Percentiles rank a stretch among this genome's conserved stretches.
phyloP scores from a whole-genome alignment of 768 basidiomycete species.

The Chlorophyllum brunneum region DNA sequence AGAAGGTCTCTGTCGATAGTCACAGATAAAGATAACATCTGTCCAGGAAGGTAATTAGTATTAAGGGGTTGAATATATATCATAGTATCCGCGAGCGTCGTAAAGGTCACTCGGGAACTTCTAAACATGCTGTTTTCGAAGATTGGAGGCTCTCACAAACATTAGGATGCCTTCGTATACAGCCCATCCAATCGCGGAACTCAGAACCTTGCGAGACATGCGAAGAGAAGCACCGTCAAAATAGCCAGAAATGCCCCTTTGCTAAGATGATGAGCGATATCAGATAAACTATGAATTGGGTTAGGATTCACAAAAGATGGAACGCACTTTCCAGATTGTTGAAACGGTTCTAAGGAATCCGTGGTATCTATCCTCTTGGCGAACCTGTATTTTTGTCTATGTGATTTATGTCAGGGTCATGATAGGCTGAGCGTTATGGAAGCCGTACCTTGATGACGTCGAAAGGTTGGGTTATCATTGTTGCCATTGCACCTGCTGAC shows the following conservation, averaged over 20 bases:
- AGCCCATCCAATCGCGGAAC: constrained; percentile 90
- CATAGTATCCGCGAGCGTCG: too few species aligned
- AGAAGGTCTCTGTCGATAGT: background rate
- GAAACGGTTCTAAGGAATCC: constrained; percentile 60
- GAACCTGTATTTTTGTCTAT: constrained; percentile 91
- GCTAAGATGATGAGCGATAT: constrained; percentile 36
- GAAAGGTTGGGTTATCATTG: constrained; percentile 85
- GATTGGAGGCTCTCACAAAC: constrained; percentile 31
- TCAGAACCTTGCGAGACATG: constrained; percentile 80
- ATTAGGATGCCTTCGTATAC: constrained; percentile 81
- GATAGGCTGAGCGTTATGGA: background rate
- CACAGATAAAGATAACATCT: background rate
- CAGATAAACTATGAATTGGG: background rate
- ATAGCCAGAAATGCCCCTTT: constrained; percentile 76
- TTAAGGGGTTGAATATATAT: too few species aligned
- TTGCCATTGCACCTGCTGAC: constrained; percentile 79
- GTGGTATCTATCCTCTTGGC: constrained; percentile 71
- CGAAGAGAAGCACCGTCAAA: constrained; percentile 85
- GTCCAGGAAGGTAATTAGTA: background rate
- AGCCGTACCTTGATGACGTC: constrained; percentile 81
- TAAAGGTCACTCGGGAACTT: background rate
- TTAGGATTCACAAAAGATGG: background rate
- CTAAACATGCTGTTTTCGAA: constrained; percentile 1
- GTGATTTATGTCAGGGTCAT: background rate
- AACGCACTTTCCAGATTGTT: constrained; percentile 66